These are phyloP conservation scores for Podaxis carcinomalis DNA, from an alignment of 768 basidiomycete genomes.

Conservation along the genomic window DNA sequence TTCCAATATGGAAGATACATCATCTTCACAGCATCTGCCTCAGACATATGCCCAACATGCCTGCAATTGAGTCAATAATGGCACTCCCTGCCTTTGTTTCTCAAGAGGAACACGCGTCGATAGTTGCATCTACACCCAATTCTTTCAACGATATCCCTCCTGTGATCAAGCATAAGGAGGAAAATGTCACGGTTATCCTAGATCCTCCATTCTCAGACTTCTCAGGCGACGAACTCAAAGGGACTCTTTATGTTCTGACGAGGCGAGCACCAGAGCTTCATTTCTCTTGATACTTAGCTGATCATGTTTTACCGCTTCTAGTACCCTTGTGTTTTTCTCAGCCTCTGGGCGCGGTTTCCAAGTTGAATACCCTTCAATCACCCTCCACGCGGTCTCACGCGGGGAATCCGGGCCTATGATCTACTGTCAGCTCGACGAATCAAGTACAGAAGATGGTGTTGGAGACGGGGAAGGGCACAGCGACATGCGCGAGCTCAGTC, in stretches of 20 bases:
- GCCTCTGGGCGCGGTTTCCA: conserved; percentile 70
- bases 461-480: conserved; percentile 30
- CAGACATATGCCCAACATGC: conserved; percentile 26
- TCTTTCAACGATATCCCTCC: conserved; percentile 87
- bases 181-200: conserved; percentile 62
- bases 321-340: conserved; percentile 77
- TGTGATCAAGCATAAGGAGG: conserved; percentile 69
- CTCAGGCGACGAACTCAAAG: conserved; percentile 45
- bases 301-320: not conserved
- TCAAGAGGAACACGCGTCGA: conserved; percentile 59
- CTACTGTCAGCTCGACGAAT: conserved; percentile 92
- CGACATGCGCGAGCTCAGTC: conserved; percentile 76
- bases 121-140: conserved; percentile 76
- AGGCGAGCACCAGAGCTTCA: conserved; percentile 44
- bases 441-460: conserved; percentile 31
- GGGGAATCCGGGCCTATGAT: conserved; percentile 62
- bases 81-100: conserved; percentile 34
- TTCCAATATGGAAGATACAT: not conserved
- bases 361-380: conserved; percentile 85
- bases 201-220: conserved; percentile 69
- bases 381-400: conserved; percentile 89
- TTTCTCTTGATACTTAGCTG: not conserved
- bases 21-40: not conserved
- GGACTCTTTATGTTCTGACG: conserved; percentile 82
- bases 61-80: conserved; percentile 32